A percentile compares a stretch with the other conserved stretches of the same genome.
Conservation (phyloP, 225 moss, liverwort and hornwort species). For the Lunularia cruciata region DNA sequence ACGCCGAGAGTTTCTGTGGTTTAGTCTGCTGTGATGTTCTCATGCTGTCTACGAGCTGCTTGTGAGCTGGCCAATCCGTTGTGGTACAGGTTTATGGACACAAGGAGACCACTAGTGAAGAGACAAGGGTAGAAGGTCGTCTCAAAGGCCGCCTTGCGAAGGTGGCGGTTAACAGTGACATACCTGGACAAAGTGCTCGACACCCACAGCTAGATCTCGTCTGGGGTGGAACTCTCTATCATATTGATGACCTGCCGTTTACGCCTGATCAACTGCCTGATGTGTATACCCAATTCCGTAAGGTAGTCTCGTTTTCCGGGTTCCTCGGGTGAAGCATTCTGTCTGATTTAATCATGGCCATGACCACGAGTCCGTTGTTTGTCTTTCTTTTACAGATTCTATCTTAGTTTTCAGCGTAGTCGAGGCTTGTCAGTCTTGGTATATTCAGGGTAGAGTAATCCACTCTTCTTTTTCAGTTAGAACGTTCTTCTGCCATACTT, state of each 20-base stretch:
- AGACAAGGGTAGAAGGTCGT: slow-evolving; percentile 70
- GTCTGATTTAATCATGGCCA: background rate
- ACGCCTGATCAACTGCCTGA: slow-evolving; percentile 71
- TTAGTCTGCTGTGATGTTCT: no score
- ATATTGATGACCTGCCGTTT: slow-evolving; percentile 90
- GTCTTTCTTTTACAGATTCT: no score
- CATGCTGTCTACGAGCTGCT: no score
- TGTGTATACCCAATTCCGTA: slow-evolving; percentile 92
- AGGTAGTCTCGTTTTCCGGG: slow-evolving; percentile 60
- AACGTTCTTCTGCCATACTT: background rate
- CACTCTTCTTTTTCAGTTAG: background rate
- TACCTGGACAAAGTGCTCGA: background rate
- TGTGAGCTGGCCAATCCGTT: no score
- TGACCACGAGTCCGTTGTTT: background rate
- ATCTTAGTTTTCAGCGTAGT: no score
- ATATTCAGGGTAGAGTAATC: no score
- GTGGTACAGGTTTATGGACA: slow-evolving; percentile 76
- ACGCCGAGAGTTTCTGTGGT: no score
- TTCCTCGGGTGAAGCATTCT: no score
- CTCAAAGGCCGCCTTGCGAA: slow-evolving; percentile 55
- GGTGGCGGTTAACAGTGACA: slow-evolving; percentile 7
- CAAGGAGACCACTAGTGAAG: slow-evolving; percentile 94
- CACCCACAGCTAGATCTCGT: slow-evolving; percentile 58
- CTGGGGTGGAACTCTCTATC: slow-evolving; percentile 98
- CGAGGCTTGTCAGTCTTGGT: no score